Evolutionary conservation across 1,284 basidiomycete genomes (phyloP).

Genomic region (Mycocalia duriaeana): DNA sequence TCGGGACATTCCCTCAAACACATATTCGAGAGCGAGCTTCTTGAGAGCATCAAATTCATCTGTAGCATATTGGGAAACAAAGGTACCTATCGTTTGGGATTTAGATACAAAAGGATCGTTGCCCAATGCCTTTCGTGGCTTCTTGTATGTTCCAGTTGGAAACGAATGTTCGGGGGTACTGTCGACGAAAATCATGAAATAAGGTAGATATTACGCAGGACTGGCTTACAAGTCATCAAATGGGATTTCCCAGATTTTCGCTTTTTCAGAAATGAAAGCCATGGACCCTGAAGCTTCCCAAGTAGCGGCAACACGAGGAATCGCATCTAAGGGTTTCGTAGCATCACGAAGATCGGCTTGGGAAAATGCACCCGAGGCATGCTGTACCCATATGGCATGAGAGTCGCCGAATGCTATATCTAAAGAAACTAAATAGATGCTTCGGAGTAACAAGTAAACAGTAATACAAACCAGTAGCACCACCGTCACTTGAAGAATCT

Average conservation of each 20-base stretch:
- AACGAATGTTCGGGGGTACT: too few relatives aligned
- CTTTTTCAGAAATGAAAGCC: slow-evolving; percentile 63
- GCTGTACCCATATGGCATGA: slow-evolving; percentile 72
- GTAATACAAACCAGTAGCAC: slow-evolving; percentile 54
- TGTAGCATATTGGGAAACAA: slow-evolving; percentile 27
- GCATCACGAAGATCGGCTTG: slow-evolving; percentile 72
- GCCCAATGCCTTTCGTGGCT: slow-evolving; percentile 41
- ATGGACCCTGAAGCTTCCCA: slow-evolving; percentile 73
- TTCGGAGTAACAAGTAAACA: slow-evolving; percentile 4
- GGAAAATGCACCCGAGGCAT: slow-evolving; percentile 74
- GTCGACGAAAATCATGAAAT: too few relatives aligned
- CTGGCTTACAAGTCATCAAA: slow-evolving; percentile 81
- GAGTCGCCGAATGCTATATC: slow-evolving; percentile 71
- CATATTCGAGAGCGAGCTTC: slow-evolving; percentile 63
- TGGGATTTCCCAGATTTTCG: slow-evolving; percentile 63
- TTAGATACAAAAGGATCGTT: slow-evolving; percentile 43
- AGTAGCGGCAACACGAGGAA: slow-evolving; percentile 61
- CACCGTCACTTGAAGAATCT: slow-evolving; percentile 59
- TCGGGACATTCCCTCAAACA: slow-evolving; percentile 53
- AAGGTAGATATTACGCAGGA: too few relatives aligned
- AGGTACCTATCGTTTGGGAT: slow-evolving; percentile 54
- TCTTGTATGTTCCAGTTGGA: slow-evolving; percentile 32
- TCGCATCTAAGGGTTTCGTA: slow-evolving; percentile 60
- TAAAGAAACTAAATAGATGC: slow-evolving; percentile 15
- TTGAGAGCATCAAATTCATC: slow-evolving; percentile 50